Evolutionary conservation across 2,329 filamentous ascomycete species (phyloP).

Genomic region (Phoma sp.): DNA sequence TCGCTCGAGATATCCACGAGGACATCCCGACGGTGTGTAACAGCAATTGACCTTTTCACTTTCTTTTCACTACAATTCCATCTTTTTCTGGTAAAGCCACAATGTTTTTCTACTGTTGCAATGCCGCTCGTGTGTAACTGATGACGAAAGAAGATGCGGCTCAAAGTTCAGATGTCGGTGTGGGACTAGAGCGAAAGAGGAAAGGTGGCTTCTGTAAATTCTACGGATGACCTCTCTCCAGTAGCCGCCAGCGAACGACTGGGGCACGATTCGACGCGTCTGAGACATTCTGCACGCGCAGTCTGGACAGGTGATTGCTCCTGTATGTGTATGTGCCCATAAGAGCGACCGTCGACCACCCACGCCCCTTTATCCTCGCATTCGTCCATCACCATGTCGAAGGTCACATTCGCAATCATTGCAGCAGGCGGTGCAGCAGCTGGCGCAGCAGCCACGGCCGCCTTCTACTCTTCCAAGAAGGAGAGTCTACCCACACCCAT

Average conservation of each 20-base stretch:
- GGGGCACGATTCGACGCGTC: slow-evolving; percentile 44
- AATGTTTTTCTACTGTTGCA: not conserved
- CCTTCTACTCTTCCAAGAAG: slow-evolving; percentile 51
- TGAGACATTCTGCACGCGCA: slow-evolving; percentile 47
- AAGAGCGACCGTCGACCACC: slow-evolving; percentile 19
- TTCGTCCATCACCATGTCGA: slow-evolving; percentile 53
- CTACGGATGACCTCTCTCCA: slow-evolving; percentile 14
- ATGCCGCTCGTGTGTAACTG: not conserved
- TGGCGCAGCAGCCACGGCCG: slow-evolving; percentile 58
- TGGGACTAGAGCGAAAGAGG: slow-evolving; percentile 11
- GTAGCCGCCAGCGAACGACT: slow-evolving; percentile 13
- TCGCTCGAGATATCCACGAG: slow-evolving; percentile 55
- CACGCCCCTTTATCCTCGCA: not conserved
- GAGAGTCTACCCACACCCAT: slow-evolving; percentile 31
- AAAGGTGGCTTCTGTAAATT: slow-evolving; percentile 10
- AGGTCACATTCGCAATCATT: slow-evolving; percentile 58
- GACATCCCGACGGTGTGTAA: slow-evolving; percentile 46
- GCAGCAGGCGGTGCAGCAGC: slow-evolving; percentile 58
- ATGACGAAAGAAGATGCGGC: slow-evolving; percentile 7
- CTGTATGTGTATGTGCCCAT: slow-evolving; percentile 16
- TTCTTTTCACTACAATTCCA: slow-evolving; percentile 2
- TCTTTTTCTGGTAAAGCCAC: not conserved
- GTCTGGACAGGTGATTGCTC: slow-evolving; percentile 37
- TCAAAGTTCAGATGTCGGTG: slow-evolving; percentile 15
- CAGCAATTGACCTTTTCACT: not conserved